Percentiles rank a stretch among this genome's conserved stretches.
Evolutionary conservation across 192 early-diverging fungal species (phyloP).

Genomic region (Backusella psychrophila): DNA sequence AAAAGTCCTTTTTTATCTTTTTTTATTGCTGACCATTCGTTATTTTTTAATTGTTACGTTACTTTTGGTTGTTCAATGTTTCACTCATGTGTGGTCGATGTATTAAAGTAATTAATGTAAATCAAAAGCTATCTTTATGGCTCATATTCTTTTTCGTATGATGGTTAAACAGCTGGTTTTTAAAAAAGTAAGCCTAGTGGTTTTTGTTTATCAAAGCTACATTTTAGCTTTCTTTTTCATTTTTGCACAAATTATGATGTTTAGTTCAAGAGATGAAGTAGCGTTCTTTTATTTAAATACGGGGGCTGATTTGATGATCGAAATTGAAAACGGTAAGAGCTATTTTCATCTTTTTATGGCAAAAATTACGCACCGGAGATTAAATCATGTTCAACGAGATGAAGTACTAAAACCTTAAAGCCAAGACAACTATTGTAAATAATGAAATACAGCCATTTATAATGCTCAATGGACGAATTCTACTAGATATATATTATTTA

Average conservation of each 20-base stretch:
- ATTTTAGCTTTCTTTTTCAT: neutral
- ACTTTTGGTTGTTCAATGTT: neutral
- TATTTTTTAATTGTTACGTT: neutral
- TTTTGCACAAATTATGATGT: neutral
- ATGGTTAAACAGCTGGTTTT: neutral
- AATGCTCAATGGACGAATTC: neutral
- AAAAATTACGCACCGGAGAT: no score
- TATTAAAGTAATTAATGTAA: neutral
- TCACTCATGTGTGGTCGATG: no score
- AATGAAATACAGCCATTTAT: neutral
- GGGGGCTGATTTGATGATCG: no score
- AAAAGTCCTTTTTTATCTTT: constrained; percentile 8
- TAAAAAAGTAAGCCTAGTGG: neutral
- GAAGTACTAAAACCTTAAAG: neutral
- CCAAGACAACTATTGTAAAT: neutral
- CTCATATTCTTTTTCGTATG: no score
- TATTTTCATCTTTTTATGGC: no score
- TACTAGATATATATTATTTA: neutral
- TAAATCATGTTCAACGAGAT: neutral
- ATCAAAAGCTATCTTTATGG: no score
- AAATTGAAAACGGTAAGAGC: no score
- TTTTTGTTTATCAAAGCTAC: neutral
- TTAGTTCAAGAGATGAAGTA: neutral
- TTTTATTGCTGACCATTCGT: neutral
- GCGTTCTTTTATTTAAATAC: no score